A percentile compares a stretch with the other conserved stretches of the same genome.
These are phyloP conservation scores for Fusarium decemcellulare DNA, from an alignment of 2,329 filamentous ascomycete species.

Conservation along the genomic window DNA sequence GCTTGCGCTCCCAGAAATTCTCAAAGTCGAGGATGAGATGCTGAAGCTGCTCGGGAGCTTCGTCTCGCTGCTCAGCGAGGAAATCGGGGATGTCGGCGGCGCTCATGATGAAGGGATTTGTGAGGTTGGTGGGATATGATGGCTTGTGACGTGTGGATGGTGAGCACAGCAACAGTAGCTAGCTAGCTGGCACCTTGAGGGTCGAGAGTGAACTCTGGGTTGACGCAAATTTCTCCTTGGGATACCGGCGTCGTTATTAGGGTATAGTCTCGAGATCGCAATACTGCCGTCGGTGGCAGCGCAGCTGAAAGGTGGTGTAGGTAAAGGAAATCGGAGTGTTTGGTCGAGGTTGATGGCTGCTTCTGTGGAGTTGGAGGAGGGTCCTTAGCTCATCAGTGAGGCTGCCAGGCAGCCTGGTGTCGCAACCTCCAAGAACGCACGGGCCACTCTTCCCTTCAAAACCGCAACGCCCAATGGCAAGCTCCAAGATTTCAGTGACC, in stretches of 20 bases:
- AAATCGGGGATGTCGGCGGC: slow-evolving; percentile 92
- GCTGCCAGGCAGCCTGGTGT: slow-evolving; percentile 58
- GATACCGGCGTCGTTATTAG: neutral
- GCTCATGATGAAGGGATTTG: slow-evolving; percentile 72
- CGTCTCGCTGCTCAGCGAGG: slow-evolving; percentile 89
- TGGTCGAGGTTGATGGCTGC: slow-evolving; percentile 28
- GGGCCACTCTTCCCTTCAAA: slow-evolving; percentile 24
- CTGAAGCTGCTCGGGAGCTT: slow-evolving; percentile 89
- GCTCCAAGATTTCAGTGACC: slow-evolving; percentile 41
- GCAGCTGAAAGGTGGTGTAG: neutral
- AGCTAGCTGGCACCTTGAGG: slow-evolving; percentile 41
- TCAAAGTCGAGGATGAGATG: slow-evolving; percentile 92
- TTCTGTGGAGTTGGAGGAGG: slow-evolving; percentile 42
- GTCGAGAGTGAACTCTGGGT: slow-evolving; percentile 17
- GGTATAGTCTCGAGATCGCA: neutral
- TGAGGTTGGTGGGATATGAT: slow-evolving; percentile 23
- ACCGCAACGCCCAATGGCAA: slow-evolving; percentile 28
- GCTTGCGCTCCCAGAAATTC: slow-evolving; percentile 97
- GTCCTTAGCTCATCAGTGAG: slow-evolving; percentile 50
- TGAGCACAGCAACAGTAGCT: slow-evolving; percentile 41
- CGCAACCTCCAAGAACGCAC: slow-evolving; percentile 47
- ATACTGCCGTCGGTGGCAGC: slow-evolving; percentile 5
- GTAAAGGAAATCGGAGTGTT: slow-evolving; percentile 17
- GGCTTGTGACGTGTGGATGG: slow-evolving; percentile 29
- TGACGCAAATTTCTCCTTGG: neutral